Evolutionary conservation across 805 yeast species (phyloP).

Genomic region (Blastobotrys robertii): DNA sequence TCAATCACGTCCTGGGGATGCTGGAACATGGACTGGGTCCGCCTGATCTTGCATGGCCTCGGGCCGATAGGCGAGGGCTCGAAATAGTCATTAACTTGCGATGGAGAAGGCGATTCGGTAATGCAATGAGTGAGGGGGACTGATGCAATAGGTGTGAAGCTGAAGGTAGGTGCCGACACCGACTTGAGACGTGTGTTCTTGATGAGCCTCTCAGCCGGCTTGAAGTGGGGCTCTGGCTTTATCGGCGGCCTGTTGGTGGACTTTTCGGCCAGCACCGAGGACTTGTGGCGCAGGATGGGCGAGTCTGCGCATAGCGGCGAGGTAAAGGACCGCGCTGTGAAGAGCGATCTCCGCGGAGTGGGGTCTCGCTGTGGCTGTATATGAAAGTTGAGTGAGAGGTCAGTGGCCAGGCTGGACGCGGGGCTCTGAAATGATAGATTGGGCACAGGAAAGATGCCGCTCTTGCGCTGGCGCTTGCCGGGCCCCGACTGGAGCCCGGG

Average conservation of each 20-base stretch:
- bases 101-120: too few relatives aligned
- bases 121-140: too few relatives aligned
- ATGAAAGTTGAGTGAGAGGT: slow-evolving; percentile 29
- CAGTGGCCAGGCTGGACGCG: slow-evolving; percentile 28
- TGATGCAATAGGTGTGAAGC: too few relatives aligned
- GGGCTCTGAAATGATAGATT: slow-evolving; percentile 14
- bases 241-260: too few relatives aligned
- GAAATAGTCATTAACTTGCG: too few relatives aligned
- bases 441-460: slow-evolving; percentile 12
- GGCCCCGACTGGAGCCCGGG: slow-evolving; percentile 9
- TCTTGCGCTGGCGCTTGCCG: slow-evolving; percentile 3
- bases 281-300: slow-evolving; percentile 11
- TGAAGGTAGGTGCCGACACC: too few relatives aligned
- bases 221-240: too few relatives aligned
- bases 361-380: slow-evolving; percentile 23
- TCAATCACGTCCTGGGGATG: slow-evolving; percentile 38
- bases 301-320: slow-evolving; percentile 9
- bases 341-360: slow-evolving; percentile 26
- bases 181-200: too few relatives aligned
- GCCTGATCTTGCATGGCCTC: slow-evolving; percentile 33
- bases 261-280: neutral
- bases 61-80: neutral
- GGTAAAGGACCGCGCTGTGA: slow-evolving; percentile 17
- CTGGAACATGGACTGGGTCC: slow-evolving; percentile 64
- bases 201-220: too few relatives aligned